Conservation (phyloP, 805 yeast genomes). For the Saccharomycopsis sp. region DNA sequence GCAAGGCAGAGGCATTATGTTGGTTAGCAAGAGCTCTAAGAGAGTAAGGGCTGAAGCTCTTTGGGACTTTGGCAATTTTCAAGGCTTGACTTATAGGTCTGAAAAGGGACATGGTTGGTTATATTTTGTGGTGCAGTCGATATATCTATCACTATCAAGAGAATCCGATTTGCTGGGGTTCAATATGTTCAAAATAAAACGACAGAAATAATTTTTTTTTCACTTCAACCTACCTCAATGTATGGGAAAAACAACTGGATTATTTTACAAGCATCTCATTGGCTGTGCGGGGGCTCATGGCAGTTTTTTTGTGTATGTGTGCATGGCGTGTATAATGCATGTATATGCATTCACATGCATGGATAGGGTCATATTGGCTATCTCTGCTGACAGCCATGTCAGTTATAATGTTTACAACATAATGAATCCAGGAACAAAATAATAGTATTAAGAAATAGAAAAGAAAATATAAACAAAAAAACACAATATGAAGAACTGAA, state of each 20-base stretch:
- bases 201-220: background rate
- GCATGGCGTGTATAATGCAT: background rate
- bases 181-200: background rate
- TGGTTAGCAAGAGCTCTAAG: conserved; percentile 2
- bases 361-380: no score
- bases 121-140: background rate
- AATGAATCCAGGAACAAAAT: no score
- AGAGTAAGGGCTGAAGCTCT: conserved; percentile 14
- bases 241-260: background rate
- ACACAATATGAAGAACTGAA: background rate
- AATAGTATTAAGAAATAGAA: no score
- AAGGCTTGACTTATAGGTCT: conserved; percentile 18
- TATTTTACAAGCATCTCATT: background rate
- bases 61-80: conserved; percentile 13
- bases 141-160: background rate
- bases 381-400: no score
- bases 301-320: background rate
- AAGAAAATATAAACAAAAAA: no score
- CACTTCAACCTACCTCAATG: background rate
- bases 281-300: background rate
- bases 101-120: conserved; percentile 13
- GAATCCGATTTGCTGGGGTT: no score
- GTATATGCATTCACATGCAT: background rate
- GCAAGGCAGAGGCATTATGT: background rate
- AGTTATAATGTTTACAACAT: no score